These are phyloP conservation scores for Bipolaris gigantea DNA, from an alignment of 2,329 filamentous ascomycete genomes.

Conservation along the genomic window DNA sequence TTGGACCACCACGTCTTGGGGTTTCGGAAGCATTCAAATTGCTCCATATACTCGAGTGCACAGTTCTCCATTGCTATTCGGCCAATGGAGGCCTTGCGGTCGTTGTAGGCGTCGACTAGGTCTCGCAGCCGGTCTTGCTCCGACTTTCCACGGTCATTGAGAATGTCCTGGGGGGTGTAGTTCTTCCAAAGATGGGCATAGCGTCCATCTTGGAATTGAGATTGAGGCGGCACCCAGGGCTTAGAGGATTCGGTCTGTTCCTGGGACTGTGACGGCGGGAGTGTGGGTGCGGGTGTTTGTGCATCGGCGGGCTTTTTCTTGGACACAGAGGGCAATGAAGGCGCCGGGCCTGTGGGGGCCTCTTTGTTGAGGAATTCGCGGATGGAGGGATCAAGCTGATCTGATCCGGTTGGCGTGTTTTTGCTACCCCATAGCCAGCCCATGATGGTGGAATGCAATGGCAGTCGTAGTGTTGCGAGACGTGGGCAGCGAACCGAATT, in stretches of 20 bases:
- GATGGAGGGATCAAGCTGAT: conserved; percentile 79
- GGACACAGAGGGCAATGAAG: conserved; percentile 30
- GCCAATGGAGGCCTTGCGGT: conserved; percentile 75
- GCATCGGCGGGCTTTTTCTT: conserved; percentile 31
- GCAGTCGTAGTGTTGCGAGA: conserved; percentile 1
- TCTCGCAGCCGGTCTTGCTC: conserved; percentile 80
- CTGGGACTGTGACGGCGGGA: conserved; percentile 9
- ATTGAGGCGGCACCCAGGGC: conserved; percentile 54
- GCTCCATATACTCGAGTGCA: conserved; percentile 78
- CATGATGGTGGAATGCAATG: conserved; percentile 54
- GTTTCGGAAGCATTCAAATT: conserved; percentile 77
- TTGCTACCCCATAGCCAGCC: conserved; percentile 63
- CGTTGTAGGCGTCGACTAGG: conserved; percentile 82
- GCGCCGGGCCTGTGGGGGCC: conserved; percentile 69
- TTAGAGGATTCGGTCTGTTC: conserved; percentile 24
- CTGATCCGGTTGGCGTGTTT: conserved; percentile 52
- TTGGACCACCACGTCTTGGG: conserved; percentile 66
- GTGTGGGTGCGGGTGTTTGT: conserved; percentile 11
- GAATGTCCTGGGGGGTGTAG: conserved; percentile 72
- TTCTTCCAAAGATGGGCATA: conserved; percentile 91
- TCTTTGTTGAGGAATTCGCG: conserved; percentile 84
- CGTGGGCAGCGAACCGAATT: conserved; percentile 8
- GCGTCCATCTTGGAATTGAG: conserved; percentile 68
- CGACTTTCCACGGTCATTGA: conserved; percentile 69
- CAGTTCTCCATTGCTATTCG: conserved; percentile 91